Evolutionary conservation across 495 filamentous ascomycete genomes (phyloP), one percentile per base, ranked within the genome.

Genomic region (Trichoderma gamsii): DNA sequence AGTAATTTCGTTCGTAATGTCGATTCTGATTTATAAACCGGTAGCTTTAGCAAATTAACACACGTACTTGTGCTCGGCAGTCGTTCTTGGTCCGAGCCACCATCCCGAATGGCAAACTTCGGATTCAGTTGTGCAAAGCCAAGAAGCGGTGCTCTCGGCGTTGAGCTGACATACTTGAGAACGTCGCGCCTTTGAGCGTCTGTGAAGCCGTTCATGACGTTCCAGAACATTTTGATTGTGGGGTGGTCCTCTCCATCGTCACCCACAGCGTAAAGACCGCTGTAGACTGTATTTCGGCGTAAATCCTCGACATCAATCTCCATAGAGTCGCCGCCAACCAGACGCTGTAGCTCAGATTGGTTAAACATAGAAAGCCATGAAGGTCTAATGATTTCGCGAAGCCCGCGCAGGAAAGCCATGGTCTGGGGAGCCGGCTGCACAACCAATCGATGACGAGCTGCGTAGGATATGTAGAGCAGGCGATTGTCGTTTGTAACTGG

Each of bases 331-430:
- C 95, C 95, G 69, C 92, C 91, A 16, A 99, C 88, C 11, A 99
- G 86, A 0, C 92, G 95, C 76, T 99, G 95, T 25, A 99, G 82
- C 72, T 99, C 95, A 9, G 85, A 82, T 72, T 97, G 95, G 76
- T 99, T 99, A 82, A 99, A 99, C 95, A 99, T 99, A 70, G 87
- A 91, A 4, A 99, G 82, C 95, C 95, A 99, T 3, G 85, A 84
- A 0, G 94, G 94, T 68, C 92, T 88, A 70, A 99, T 96, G 72
- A 99, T 96, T 67, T 89, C 82, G 16, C 90, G 85, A 5, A 99
- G 84, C 1, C 95, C 95, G 63, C 86, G 84, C 9, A 99, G 84
- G 72, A 99, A 99, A 1, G 92, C 92, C 21, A 85, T 85, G 4
- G 93, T 97, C 75, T 98, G 93, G 56, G 80, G 76, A 66, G 82